Evolutionary conservation across 805 yeast genomes (phyloP), one percentile per base, ranked within the genome.

Genomic region (Barnettozyma sp.): DNA sequence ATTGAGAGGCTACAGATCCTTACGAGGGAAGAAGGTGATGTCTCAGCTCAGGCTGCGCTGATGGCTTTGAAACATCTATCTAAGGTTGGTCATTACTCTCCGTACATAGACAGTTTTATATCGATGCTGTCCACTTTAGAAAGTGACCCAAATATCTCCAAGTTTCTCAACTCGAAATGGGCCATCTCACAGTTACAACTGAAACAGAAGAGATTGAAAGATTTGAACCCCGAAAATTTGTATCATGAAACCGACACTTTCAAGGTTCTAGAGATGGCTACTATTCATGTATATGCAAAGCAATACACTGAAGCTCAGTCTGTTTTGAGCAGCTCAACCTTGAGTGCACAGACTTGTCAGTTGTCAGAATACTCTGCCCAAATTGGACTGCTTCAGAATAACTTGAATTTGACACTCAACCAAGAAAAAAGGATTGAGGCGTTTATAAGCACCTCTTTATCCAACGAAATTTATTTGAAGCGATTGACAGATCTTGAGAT

Each of bases 401-500:
- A 38, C 27, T 33, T 36, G 27, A 18, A 22, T 11, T 30, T 39
- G 3, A 36, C 40, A 3, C 26, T 41, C 11, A 38, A 47, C 8
- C 58, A 50, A 30, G 56, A 51, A 22, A 53, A 53, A 30, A 42
- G 43, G 7, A 35, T 49, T 10, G 54, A 52, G 5, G 39, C 46
- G 3, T 50, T 50, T 26, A 15, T 53, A 7, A 34, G 48, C 6
- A 41, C 46, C 11, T 39, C 54, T 3, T 25, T 38, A 22, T 43
- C 55, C 3, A 50, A 44, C 33, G 56, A 53, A 22, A 16, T 47
- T 8, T 53, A 50, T 14, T 11, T 35, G 14, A 50, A 53, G 26
- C 44, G 51, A 39, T 25, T 51, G 10, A 53, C 53, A 1, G 40
- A 36, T 2, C 18, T 23, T 2, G 60, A 56, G 34, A 43, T 49